phyloP scores from a whole-genome alignment of 192 early-diverging fungal genomes.

The Coemansia interrupta region DNA sequence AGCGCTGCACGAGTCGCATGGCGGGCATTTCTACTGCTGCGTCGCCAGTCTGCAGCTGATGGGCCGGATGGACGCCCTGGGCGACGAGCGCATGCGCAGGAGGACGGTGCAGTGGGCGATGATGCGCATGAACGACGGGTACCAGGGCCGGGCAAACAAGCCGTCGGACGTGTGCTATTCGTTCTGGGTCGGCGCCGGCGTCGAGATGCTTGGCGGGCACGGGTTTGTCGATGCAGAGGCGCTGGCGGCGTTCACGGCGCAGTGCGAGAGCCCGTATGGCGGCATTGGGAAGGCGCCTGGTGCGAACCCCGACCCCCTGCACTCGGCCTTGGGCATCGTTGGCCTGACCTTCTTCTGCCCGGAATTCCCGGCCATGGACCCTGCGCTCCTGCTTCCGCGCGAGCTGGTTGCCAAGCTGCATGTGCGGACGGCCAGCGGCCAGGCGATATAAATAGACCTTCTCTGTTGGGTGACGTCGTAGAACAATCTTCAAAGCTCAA shows the following conservation, averaged over 20 bases:
- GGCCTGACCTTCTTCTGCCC: constrained; percentile 37
- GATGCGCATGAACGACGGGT: constrained; percentile 74
- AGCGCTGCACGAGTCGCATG: constrained; percentile 81
- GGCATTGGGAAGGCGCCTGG: constrained; percentile 42
- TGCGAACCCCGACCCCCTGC: constrained; percentile 42
- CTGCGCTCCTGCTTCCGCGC: constrained; percentile 42
- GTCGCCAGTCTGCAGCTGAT: constrained; percentile 77
- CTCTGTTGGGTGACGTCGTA: not conserved
- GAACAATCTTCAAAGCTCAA: too few relatives aligned
- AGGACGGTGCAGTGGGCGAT: constrained; percentile 72
- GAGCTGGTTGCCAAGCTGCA: constrained; percentile 11
- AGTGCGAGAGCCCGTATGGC: constrained; percentile 42
- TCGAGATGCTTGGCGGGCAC: constrained; percentile 55
- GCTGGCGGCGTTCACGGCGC: constrained; percentile 14
- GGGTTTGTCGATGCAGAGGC: constrained; percentile 25
- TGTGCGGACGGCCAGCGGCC: too few relatives aligned
- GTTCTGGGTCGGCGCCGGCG: constrained; percentile 90
- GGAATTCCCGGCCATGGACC: constrained; percentile 37
- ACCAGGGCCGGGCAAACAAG: constrained; percentile 89
- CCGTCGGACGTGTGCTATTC: constrained; percentile 91
- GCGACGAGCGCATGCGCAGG: constrained; percentile 39
- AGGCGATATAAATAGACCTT: not conserved
- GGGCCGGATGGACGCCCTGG: constrained; percentile 55
- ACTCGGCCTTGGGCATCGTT: constrained; percentile 44
- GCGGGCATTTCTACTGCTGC: constrained; percentile 85